A percentile compares a stretch with the other conserved stretches of the same genome.
Evolutionary conservation across 208 protist genomes (phyloP).

Genomic region (Crithidia acanthocephali): DNA sequence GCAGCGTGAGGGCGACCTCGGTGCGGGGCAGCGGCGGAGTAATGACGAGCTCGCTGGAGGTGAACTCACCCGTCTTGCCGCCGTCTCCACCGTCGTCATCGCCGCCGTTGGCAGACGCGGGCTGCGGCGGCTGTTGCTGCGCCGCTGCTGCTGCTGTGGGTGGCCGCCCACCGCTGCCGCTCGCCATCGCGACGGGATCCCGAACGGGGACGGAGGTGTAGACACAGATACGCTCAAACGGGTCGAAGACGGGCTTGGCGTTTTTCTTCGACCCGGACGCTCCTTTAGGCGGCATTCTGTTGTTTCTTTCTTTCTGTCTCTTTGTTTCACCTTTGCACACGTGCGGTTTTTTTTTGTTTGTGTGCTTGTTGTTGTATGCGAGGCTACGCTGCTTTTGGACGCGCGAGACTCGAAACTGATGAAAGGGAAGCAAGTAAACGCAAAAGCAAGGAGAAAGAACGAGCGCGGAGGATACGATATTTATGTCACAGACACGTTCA

Average conservation of each 20-base stretch:
- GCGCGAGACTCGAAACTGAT: too few relatives aligned
- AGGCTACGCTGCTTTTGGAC: too few relatives aligned
- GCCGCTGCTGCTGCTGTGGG: not conserved
- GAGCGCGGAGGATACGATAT: too few relatives aligned
- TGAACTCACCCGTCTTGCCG: constrained; percentile 50
- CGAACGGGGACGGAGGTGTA: constrained; percentile 30
- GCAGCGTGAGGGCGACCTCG: constrained; percentile 58
- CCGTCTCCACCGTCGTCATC: not conserved
- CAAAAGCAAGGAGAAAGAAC: too few relatives aligned
- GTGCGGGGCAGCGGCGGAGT: constrained; percentile 60
- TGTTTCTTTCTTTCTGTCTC: not conserved
- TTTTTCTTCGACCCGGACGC: constrained; percentile 29
- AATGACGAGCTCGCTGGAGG: constrained; percentile 55
- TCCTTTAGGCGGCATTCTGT: constrained; percentile 23
- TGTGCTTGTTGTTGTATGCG: not conserved
- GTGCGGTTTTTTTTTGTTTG: not conserved
- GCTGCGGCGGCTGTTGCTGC: not conserved
- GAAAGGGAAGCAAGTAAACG: too few relatives aligned
- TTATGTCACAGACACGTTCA: too few relatives aligned
- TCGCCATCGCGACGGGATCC: not conserved
- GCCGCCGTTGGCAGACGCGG: not conserved
- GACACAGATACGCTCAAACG: constrained; percentile 42
- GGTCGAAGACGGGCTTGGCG: constrained; percentile 50
- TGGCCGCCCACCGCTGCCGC: not conserved
- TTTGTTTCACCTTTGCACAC: not conserved